Evolutionary conservation across 257 asterid genomes (phyloP), one percentile per base, ranked within the genome.

Genomic region (Fraxinus cuspidata): DNA sequence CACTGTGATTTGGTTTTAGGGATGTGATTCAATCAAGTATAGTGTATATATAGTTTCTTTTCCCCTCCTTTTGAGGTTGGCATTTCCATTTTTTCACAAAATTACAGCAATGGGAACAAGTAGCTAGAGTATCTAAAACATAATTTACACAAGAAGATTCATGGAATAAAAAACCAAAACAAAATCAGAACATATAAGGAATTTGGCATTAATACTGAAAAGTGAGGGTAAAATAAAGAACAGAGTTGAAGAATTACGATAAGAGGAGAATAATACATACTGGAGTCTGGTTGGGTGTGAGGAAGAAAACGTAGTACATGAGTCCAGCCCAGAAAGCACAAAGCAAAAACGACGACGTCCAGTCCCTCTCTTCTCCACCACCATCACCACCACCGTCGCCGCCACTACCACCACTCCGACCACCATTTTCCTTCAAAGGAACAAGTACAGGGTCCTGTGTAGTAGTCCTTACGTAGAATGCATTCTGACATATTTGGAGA

Each of bases 211-310:
- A n/a, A 23, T 47, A 58, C 13, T 11, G 32, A 11, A 25, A 63
- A 23, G 35, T 4, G 25, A 1, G 23, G 23, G 23, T 2, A 6
- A 51, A 18, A 51, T 51, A 23, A 63, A 63, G n/a, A 63, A 23
- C 19, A 11, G 31, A 58, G 10, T 58, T 58, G 16, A 72, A 51
- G 56, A 21, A 40, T 42, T n/a, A 66, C 0, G 31, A 58, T 56
- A 6, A 58, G 66, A n/a, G 66, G 66, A n/a, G 31, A n/a, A 7
- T 21, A 58, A 23, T 19, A 32, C n/a, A 44, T 90, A 95, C 99
- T 89, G 98, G 99, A 31, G 97, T 93, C 74, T 92, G 98, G 77
- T 93, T 77, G 18, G 97, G 98, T 19, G 98, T 89, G 70, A 95
- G 93, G 78, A 86, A 69, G 91, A 84, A 79, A 72, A 90, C 91